Percentiles rank a stretch among this genome's conserved stretches.
Conservation (phyloP, 2,329 filamentous ascomycete species). For the Colletotrichum chrysophilum region DNA sequence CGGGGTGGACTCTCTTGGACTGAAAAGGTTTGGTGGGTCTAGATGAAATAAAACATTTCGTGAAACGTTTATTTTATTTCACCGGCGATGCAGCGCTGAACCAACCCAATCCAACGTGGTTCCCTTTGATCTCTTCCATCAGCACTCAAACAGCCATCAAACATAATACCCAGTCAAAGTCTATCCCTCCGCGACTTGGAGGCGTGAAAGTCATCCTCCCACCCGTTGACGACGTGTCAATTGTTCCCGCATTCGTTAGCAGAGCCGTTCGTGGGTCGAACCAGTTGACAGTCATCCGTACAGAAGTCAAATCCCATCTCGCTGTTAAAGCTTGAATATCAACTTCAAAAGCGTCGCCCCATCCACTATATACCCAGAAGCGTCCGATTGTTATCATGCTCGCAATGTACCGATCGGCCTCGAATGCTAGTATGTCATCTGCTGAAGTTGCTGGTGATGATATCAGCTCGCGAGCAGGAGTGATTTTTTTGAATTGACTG, state of each 20-base stretch:
- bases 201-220: not conserved
- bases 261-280: not conserved
- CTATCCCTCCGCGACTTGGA: not conserved
- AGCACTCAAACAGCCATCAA: not conserved
- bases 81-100: too few species aligned
- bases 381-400: not conserved
- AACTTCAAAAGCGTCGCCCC: not conserved
- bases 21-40: too few species aligned
- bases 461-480: not conserved
- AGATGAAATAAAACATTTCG: too few species aligned
- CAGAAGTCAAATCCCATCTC: not conserved
- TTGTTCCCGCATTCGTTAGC: not conserved
- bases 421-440: not conserved
- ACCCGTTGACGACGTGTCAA: not conserved
- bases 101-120: too few species aligned
- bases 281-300: not conserved
- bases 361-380: not conserved
- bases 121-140: too few species aligned
- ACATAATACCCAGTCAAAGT: not conserved
- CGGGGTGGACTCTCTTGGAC: too few species aligned
- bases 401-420: not conserved
- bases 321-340: not conserved
- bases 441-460: not conserved
- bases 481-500: not conserved
- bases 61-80: too few species aligned